These are phyloP conservation scores for Penicillium sp. DNA, from an alignment of 2,329 filamentous ascomycete species.

Conservation along the genomic window DNA sequence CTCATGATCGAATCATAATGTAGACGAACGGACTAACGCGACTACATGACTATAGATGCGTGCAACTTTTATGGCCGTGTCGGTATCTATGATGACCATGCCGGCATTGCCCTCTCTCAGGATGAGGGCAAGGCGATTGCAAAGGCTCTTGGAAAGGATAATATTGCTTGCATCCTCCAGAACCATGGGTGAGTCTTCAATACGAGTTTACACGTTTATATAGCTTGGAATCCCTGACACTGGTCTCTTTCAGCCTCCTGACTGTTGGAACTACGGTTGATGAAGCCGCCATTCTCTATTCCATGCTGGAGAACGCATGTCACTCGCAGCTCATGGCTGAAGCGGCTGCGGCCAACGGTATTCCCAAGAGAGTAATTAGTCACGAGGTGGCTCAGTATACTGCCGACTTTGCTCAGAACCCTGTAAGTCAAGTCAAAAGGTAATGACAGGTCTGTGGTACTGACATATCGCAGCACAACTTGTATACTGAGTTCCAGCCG, in stretches of 20 bases:
- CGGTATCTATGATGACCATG: constrained; percentile 38
- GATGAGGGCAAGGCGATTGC: constrained; percentile 40
- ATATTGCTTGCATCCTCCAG: constrained; percentile 40
- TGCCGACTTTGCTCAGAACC: constrained; percentile 33
- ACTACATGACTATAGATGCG: constrained; percentile 28
- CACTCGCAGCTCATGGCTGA: constrained; percentile 41
- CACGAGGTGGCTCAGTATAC: constrained; percentile 35
- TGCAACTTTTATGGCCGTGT: constrained; percentile 39
- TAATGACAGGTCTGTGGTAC: not conserved
- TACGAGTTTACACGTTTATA: constrained; percentile 12
- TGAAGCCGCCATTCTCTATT: constrained; percentile 38
- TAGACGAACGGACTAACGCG: too few relatives aligned
- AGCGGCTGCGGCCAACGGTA: constrained; percentile 37
- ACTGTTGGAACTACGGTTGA: constrained; percentile 41
- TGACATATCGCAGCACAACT: constrained; percentile 32
- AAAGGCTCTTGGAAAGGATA: constrained; percentile 36
- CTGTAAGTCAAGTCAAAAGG: constrained; percentile 21
- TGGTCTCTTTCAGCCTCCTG: constrained; percentile 27
- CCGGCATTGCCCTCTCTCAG: constrained; percentile 38
- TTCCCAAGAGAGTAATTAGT: constrained; percentile 33
- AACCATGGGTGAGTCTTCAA: constrained; percentile 35
- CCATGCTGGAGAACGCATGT: constrained; percentile 40
- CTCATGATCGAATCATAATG: not conserved
- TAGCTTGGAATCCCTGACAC: constrained; percentile 8
- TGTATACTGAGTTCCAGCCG: constrained; percentile 39